phyloP scores from a whole-genome alignment of 495 filamentous ascomycete species.

The Penicillium goetzii region DNA sequence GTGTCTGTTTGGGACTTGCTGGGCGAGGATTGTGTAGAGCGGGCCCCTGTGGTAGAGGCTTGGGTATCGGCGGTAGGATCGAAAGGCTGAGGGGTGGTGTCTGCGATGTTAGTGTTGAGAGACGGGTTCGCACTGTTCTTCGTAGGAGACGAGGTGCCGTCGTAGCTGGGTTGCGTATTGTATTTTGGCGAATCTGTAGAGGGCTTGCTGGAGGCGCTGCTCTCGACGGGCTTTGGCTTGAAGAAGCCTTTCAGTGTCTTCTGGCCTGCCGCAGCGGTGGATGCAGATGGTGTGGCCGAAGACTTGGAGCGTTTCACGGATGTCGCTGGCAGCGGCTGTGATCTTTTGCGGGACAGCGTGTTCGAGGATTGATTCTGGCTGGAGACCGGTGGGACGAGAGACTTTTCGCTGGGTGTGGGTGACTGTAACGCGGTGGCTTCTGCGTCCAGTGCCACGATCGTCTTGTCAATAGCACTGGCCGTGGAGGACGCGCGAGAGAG shows the following conservation, averaged over 20 bases:
- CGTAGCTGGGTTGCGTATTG: not conserved
- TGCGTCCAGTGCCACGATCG: slow-evolving; percentile 5
- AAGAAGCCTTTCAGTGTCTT: slow-evolving; percentile 85
- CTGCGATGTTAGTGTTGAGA: not conserved
- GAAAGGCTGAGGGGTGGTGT: not conserved
- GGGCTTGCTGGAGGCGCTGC: not conserved
- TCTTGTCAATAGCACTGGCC: slow-evolving; percentile 12
- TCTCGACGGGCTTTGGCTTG: slow-evolving; percentile 47
- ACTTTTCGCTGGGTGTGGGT: slow-evolving; percentile 1
- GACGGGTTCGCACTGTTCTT: not conserved
- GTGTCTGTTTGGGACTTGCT: slow-evolving; percentile 27
- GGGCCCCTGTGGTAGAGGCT: not conserved
- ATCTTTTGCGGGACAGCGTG: slow-evolving; percentile 36
- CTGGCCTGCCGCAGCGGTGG: slow-evolving; percentile 58
- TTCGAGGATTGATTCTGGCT: slow-evolving; percentile 14
- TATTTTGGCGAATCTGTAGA: not conserved
- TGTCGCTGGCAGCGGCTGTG: slow-evolving; percentile 21
- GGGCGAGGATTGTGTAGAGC: slow-evolving; percentile 3
- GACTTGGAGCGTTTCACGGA: slow-evolving; percentile 55
- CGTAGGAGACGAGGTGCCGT: not conserved
- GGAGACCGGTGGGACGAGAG: not conserved
- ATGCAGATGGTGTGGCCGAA: slow-evolving; percentile 17
- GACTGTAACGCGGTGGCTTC: slow-evolving; percentile 1
- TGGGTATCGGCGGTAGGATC: not conserved
- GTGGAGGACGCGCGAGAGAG: not conserved